Conservation (phyloP, 192 early-diverging fungal species). For the Backusella tuberculispora region DNA sequence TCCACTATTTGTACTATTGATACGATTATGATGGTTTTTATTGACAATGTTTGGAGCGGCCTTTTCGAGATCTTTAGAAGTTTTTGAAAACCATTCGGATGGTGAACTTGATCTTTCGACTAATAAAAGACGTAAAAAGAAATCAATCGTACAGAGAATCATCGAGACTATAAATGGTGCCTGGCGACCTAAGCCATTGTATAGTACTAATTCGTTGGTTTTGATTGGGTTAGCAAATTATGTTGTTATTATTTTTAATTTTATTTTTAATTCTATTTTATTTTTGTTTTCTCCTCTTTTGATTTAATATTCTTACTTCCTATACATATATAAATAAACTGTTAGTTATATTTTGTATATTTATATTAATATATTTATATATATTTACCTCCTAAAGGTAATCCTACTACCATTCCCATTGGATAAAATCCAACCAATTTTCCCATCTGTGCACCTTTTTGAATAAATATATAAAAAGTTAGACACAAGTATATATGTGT, state of each 20-base stretch:
- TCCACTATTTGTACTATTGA: slow-evolving; percentile 8
- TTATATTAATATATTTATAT: background rate
- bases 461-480: background rate
- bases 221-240: background rate
- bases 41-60: background rate
- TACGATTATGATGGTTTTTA: slow-evolving; percentile 12
- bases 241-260: too few relatives aligned
- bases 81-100: slow-evolving; percentile 30
- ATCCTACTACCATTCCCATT: slow-evolving; percentile 47
- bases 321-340: slow-evolving; percentile 3
- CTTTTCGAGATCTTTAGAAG: background rate
- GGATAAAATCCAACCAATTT: slow-evolving; percentile 48
- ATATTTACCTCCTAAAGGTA: slow-evolving; percentile 44
- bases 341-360: background rate
- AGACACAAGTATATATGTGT: background rate
- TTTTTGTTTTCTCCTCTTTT: background rate
- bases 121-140: slow-evolving; percentile 44
- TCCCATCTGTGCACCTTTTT: slow-evolving; percentile 47
- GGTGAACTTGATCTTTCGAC: slow-evolving; percentile 43
- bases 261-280: too few relatives aligned
- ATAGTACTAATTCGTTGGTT: slow-evolving; percentile 29
- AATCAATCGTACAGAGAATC: slow-evolving; percentile 44
- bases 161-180: slow-evolving; percentile 51
- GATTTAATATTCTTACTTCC: slow-evolving; percentile 20
- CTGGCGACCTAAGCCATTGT: slow-evolving; percentile 43